Evolutionary conservation across 2,329 filamentous ascomycete genomes (phyloP).

Genomic region (Trichophyton equinum): DNA sequence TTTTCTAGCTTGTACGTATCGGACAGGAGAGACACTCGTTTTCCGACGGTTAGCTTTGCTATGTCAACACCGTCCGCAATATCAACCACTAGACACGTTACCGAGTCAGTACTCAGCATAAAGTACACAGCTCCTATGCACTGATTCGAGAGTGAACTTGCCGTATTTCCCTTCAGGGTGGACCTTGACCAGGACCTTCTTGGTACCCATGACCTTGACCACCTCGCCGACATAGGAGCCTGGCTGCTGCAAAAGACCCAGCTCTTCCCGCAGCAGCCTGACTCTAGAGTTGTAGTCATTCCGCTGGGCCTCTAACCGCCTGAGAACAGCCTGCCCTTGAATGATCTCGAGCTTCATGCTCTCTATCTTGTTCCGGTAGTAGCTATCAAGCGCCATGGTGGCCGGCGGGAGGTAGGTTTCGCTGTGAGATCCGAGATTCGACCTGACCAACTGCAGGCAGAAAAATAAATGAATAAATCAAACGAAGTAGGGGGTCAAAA

Average conservation of each 20-base stretch:
- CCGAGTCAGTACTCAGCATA: neutral
- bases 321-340: conserved; percentile 89
- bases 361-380: conserved; percentile 99
- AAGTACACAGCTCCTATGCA: neutral
- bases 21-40: conserved; percentile 90
- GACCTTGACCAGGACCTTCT: conserved; percentile 98
- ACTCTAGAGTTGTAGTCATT: conserved; percentile 99
- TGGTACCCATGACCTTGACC: conserved; percentile 99
- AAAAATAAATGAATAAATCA: neutral
- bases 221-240: conserved; percentile 98
- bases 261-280: conserved; percentile 83
- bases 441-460: neutral
- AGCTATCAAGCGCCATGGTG: conserved; percentile 96
- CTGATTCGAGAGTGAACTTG: conserved; percentile 34
- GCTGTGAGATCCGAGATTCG: neutral
- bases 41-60: conserved; percentile 87
- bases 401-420: conserved; percentile 11
- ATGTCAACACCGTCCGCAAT: conserved; percentile 91
- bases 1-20: conserved; percentile 99
- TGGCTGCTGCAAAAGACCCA: conserved; percentile 89
- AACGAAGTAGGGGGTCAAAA: neutral
- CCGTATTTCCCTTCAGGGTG: conserved; percentile 99
- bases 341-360: conserved; percentile 99
- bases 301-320: conserved; percentile 89
- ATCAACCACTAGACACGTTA: conserved; percentile 61